Evolutionary conservation across 352 stramenopile genomes (phyloP).

Genomic region (Phytophthora boehmeriae): DNA sequence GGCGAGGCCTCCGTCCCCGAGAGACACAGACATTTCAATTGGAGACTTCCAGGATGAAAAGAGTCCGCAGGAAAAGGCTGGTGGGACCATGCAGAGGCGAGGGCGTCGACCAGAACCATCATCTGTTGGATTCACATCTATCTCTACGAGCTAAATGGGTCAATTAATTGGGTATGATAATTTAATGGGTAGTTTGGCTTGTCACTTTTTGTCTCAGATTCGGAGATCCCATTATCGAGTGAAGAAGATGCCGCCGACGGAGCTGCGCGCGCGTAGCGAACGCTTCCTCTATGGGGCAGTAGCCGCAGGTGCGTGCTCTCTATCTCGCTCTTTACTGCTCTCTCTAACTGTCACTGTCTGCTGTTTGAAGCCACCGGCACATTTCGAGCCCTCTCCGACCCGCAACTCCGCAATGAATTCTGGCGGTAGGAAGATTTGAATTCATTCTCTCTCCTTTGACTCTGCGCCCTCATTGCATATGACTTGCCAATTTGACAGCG

Average conservation of each 20-base stretch:
- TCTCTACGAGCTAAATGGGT: too few species aligned
- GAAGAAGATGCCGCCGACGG: conserved; percentile 4
- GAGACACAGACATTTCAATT: background rate
- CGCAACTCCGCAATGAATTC: conserved; percentile 54
- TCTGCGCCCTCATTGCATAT: too few species aligned
- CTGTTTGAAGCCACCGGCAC: conserved; percentile 26
- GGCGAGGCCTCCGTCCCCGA: background rate
- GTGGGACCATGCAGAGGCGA: background rate
- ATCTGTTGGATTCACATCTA: too few species aligned
- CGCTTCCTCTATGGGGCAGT: conserved; percentile 38
- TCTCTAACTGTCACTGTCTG: conserved; percentile 6
- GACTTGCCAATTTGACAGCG: too few species aligned
- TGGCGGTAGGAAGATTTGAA: conserved; percentile 31
- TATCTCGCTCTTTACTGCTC: background rate
- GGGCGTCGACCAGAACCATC: background rate
- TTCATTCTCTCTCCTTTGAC: conserved; percentile 1
- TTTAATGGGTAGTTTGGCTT: too few species aligned
- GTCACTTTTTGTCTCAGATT: too few species aligned
- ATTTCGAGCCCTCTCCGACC: conserved; percentile 47
- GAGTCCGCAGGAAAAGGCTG: background rate
- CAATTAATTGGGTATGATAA: too few species aligned
- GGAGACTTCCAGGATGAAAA: background rate
- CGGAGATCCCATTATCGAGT: conserved; percentile 12
- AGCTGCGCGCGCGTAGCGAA: conserved; percentile 34
- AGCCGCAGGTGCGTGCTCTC: conserved; percentile 28